Evolutionary conservation across 768 basidiomycete genomes (phyloP).

Genomic region (Arthromyces matolae): DNA sequence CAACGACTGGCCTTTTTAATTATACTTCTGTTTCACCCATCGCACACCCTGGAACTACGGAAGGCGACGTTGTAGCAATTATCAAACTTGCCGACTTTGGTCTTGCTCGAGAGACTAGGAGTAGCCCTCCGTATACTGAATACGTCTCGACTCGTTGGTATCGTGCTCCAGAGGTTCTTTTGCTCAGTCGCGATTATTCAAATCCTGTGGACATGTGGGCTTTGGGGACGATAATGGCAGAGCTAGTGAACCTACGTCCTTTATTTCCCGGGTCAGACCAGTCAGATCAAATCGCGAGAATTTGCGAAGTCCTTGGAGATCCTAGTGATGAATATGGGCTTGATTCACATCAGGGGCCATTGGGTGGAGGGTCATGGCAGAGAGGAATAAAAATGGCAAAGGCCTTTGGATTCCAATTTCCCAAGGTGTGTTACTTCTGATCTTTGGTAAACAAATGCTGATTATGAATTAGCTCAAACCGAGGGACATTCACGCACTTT

Average conservation of each 20-base stretch:
- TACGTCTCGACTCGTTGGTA: constrained; percentile 99
- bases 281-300: constrained; percentile 86
- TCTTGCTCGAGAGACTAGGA: constrained; percentile 85
- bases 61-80: constrained; percentile 92
- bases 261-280: constrained; percentile 93
- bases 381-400: constrained; percentile 85
- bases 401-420: constrained; percentile 82
- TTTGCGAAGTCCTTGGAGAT: constrained; percentile 92
- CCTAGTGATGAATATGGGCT: constrained; percentile 79
- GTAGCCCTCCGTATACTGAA: constrained; percentile 93
- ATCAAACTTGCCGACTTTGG: constrained; percentile 99
- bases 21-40: constrained; percentile 79
- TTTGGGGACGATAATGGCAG: constrained; percentile 96
- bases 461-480: constrained; percentile 50
- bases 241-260: constrained; percentile 91
- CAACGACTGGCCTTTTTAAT: constrained; percentile 92
- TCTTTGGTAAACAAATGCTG: constrained; percentile 8
- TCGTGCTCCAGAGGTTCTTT: constrained; percentile 93
- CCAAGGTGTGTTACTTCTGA: constrained; percentile 58
- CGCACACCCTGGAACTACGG: constrained; percentile 56
- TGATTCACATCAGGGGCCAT: constrained; percentile 60
- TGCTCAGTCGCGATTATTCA: constrained; percentile 89
- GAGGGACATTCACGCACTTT: constrained; percentile 65
- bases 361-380: constrained; percentile 89
- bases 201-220: constrained; percentile 99